These are phyloP conservation scores for Aphanomyces stellatus DNA, from an alignment of 352 stramenopile genomes.

Conservation along the genomic window DNA sequence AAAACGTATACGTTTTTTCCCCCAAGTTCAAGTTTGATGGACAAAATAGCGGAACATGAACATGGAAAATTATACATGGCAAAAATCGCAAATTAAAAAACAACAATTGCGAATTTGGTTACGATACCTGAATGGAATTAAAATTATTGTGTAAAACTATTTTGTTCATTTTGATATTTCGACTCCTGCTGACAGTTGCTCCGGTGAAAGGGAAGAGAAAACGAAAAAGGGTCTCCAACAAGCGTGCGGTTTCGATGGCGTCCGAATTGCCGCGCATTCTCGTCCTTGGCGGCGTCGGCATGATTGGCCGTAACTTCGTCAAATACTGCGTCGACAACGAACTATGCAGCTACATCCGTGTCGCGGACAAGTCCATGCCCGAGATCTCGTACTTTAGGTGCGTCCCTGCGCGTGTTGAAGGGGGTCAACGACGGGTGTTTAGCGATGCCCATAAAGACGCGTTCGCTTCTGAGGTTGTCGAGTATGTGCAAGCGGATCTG, in stretches of 20 bases:
- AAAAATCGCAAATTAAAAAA: too few relatives aligned
- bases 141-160: too few relatives aligned
- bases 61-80: too few relatives aligned
- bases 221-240: too few relatives aligned
- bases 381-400: conserved; percentile 84
- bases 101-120: too few relatives aligned
- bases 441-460: conserved; percentile 52
- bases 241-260: neutral
- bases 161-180: too few relatives aligned
- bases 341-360: conserved; percentile 51
- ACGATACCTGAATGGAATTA: too few relatives aligned
- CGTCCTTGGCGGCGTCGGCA: conserved; percentile 74
- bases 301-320: conserved; percentile 85
- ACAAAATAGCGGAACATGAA: too few relatives aligned
- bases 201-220: too few relatives aligned
- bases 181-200: too few relatives aligned
- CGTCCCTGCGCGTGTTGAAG: neutral
- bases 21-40: too few relatives aligned
- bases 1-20: too few relatives aligned
- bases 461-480: conserved; percentile 58
- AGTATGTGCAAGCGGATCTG: conserved; percentile 75
- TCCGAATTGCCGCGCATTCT: conserved; percentile 43
- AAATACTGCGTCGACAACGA: conserved; percentile 68
- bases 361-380: conserved; percentile 82
- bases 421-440: neutral